Conservation (phyloP, 768 basidiomycete species). For the Boletus sp. region DNA sequence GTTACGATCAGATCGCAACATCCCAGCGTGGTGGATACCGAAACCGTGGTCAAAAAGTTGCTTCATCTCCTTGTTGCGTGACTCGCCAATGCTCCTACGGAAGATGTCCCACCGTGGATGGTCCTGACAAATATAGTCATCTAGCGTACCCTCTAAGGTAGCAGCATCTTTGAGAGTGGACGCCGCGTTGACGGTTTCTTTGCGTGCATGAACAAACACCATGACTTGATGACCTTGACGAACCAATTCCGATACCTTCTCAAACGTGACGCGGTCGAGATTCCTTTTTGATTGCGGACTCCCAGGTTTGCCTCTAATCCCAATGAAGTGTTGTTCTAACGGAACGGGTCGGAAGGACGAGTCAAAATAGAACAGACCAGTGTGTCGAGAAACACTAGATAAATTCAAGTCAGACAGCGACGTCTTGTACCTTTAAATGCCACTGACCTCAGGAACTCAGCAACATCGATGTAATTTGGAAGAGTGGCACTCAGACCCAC, state of each 20-base stretch:
- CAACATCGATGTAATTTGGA: constrained; percentile 95
- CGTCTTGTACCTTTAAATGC: neutral
- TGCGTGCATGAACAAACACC: constrained; percentile 98
- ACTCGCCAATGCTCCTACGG: constrained; percentile 72
- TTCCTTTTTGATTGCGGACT: constrained; percentile 73
- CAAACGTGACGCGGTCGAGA: constrained; percentile 81
- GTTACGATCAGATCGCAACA: constrained; percentile 91
- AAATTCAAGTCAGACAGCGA: constrained; percentile 3
- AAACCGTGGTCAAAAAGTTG: constrained; percentile 88
- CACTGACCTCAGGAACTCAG: constrained; percentile 82
- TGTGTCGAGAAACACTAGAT: constrained; percentile 77
- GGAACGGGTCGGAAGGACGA: constrained; percentile 96
- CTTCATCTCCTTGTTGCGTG: constrained; percentile 95
- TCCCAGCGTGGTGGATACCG: constrained; percentile 98
- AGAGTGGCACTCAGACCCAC: constrained; percentile 95
- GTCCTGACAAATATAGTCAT: constrained; percentile 77
- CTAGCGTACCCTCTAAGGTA: constrained; percentile 60
- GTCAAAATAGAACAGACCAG: constrained; percentile 96
- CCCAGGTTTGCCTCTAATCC: constrained; percentile 84
- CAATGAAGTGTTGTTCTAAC: constrained; percentile 95
- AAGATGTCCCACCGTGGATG: constrained; percentile 78
- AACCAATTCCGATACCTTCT: constrained; percentile 88
- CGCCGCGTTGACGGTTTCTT: constrained; percentile 95
- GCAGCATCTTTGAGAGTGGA: constrained; percentile 76
- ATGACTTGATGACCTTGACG: constrained; percentile 95